These are phyloP conservation scores for Wallemia hederae DNA, from an alignment of 1,284 basidiomycete genomes.

Conservation along the genomic window DNA sequence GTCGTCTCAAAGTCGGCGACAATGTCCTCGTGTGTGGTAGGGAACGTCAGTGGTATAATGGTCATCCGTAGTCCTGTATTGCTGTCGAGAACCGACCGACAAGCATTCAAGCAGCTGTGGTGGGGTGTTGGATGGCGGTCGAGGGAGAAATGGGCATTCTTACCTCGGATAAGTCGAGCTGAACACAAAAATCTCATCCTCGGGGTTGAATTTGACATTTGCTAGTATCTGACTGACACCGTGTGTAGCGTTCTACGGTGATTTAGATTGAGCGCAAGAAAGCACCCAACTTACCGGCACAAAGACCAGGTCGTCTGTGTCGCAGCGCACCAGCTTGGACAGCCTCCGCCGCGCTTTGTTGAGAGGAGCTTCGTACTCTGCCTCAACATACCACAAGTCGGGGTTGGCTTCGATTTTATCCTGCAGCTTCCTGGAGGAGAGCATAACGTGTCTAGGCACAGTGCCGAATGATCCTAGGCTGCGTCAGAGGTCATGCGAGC, in stretches of 20 bases:
- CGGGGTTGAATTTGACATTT: conserved; percentile 28
- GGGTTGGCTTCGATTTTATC: conserved; percentile 28
- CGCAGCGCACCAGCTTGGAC: conserved; percentile 30
- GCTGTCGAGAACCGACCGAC: conserved; percentile 18
- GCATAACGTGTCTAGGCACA: conserved; percentile 28
- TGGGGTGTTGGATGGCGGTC: conserved; percentile 21
- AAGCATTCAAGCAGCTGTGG: conserved; percentile 19
- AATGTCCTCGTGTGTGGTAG: conserved; percentile 31
- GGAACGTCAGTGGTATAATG: conserved; percentile 28
- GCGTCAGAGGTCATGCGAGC: neutral
- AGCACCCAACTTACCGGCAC: conserved; percentile 12
- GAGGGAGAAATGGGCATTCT: neutral
- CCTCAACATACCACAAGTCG: conserved; percentile 17
- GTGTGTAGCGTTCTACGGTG: conserved; percentile 27
- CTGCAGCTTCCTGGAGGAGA: conserved; percentile 21
- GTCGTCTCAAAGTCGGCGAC: conserved; percentile 24
- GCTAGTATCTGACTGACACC: conserved; percentile 34
- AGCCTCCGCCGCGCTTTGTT: conserved; percentile 19
- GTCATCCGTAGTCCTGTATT: conserved; percentile 26
- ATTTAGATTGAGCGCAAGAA: conserved; percentile 2
- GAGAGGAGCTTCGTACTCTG: neutral
- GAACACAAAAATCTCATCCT: conserved; percentile 13
- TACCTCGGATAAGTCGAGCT: neutral
- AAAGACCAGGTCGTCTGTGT: conserved; percentile 32
- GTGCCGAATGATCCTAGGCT: conserved; percentile 35